Evolutionary conservation across 257 asterid species (phyloP).

Genomic region (Plantago ovata): DNA sequence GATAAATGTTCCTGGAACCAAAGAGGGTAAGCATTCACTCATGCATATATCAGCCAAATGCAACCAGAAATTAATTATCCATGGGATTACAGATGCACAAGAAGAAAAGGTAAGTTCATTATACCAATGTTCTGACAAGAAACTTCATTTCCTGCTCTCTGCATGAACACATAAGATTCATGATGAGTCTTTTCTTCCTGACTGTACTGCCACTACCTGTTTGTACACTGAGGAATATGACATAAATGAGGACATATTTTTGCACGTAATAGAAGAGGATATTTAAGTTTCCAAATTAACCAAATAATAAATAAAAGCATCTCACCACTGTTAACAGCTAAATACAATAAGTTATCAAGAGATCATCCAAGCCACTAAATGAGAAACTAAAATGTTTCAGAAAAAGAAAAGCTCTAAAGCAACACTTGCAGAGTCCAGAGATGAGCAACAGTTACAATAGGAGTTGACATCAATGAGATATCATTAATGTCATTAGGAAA

Average conservation of each 20-base stretch:
- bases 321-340: too few species aligned
- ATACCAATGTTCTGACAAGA: conserved; percentile 87
- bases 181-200: conserved; percentile 72
- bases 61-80: conserved; percentile 10
- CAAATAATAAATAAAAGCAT: not conserved
- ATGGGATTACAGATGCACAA: conserved; percentile 11
- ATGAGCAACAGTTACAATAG: too few species aligned
- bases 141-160: conserved; percentile 91
- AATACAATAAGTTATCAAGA: too few species aligned
- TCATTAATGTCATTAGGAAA: too few species aligned
- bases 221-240: conserved; percentile 72
- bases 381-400: too few species aligned
- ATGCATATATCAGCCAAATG: conserved; percentile 19
- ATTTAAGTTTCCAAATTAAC: not conserved
- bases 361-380: too few species aligned
- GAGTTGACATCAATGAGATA: too few species aligned
- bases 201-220: conserved; percentile 79
- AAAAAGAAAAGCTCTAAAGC: too few species aligned
- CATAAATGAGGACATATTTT: conserved; percentile 24
- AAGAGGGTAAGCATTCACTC: conserved; percentile 12
- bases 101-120: conserved; percentile 17
- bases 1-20: not conserved
- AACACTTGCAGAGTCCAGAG: too few species aligned
- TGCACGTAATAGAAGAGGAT: conserved; percentile 21
- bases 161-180: conserved; percentile 87